Percentiles rank a stretch among this genome's conserved stretches.
Conservation (phyloP, 257 asterid genomes). For the Scutellaria minor region DNA sequence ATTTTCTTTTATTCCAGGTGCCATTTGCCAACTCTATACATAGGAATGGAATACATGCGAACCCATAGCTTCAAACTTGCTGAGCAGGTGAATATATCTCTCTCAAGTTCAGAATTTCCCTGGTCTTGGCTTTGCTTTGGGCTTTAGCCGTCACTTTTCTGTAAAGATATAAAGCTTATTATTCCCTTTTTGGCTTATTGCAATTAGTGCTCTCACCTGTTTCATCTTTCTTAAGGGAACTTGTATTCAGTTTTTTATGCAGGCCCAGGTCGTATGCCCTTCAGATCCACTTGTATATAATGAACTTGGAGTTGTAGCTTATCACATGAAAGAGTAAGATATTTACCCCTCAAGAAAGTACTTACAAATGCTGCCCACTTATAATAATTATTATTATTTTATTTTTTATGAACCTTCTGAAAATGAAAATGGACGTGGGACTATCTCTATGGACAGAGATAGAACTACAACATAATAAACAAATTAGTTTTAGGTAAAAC, state of each 20-base stretch:
- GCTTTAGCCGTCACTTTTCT: slow-evolving; percentile 23
- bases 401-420: background rate
- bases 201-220: slow-evolving; percentile 25
- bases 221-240: slow-evolving; percentile 36
- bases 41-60: slow-evolving; percentile 99
- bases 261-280: slow-evolving; percentile 87
- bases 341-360: slow-evolving; percentile 28
- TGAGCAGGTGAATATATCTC: slow-evolving; percentile 73
- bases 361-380: slow-evolving; percentile 11
- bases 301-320: slow-evolving; percentile 98
- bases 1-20: slow-evolving; percentile 69
- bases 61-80: slow-evolving; percentile 98
- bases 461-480: background rate
- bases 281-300: slow-evolving; percentile 95
- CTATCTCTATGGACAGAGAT: background rate
- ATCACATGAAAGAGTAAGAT: slow-evolving; percentile 97
- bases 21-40: slow-evolving; percentile 91
- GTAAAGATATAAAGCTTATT: slow-evolving; percentile 26
- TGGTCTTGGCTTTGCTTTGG: slow-evolving; percentile 26
- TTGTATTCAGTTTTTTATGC: slow-evolving; percentile 86
- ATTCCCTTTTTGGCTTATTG: slow-evolving; percentile 21
- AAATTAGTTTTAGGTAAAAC: background rate
- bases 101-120: slow-evolving; percentile 24
- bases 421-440: background rate
- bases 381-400: background rate